Evolutionary conservation across 306 rosid genomes (phyloP).

Genomic region (Delonix regia): DNA sequence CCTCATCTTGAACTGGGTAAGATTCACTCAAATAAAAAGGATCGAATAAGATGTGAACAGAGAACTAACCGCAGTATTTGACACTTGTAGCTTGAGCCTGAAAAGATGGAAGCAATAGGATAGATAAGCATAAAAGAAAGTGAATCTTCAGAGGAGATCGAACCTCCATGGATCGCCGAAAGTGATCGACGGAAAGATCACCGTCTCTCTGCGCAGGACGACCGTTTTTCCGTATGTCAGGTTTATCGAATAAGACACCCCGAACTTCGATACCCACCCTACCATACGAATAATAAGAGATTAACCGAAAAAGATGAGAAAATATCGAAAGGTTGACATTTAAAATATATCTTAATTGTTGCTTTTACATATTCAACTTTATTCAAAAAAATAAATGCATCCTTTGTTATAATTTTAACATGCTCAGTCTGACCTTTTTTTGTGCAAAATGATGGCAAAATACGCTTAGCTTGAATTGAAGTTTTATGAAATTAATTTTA

Average conservation of each 20-base stretch:
- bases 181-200: not conserved
- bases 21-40: not conserved
- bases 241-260: not conserved
- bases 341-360: too few relatives aligned
- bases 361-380: too few relatives aligned
- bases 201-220: not conserved
- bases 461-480: too few relatives aligned
- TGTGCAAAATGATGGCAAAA: too few relatives aligned
- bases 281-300: not conserved
- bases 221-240: not conserved
- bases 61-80: conserved; percentile 53
- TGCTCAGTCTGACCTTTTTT: too few relatives aligned
- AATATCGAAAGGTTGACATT: too few relatives aligned
- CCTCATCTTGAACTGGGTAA: not conserved
- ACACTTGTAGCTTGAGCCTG: conserved; percentile 40
- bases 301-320: not conserved
- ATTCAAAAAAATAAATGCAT: too few relatives aligned
- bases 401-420: too few relatives aligned
- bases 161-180: conserved; percentile 37
- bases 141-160: conserved; percentile 16
- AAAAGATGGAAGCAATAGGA: conserved; percentile 25
- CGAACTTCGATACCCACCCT: not conserved
- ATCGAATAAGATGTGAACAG: not conserved
- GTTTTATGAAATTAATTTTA: too few relatives aligned
- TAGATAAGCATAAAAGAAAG: conserved; percentile 39